These are phyloP conservation scores for Begonia peltatifolia DNA, from an alignment of 306 rosid species.

Conservation along the genomic window DNA sequence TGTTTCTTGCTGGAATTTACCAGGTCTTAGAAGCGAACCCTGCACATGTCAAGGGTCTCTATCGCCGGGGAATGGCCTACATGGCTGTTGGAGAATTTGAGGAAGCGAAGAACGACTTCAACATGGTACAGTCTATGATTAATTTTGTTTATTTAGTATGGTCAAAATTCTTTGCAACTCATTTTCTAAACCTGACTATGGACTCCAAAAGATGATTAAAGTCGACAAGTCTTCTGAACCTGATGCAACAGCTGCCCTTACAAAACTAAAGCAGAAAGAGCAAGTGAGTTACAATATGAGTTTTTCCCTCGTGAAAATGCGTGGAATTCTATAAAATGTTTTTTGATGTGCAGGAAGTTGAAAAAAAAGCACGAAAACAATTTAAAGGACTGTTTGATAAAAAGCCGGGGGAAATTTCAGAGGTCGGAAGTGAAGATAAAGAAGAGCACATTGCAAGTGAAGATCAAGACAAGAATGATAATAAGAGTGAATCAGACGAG, in stretches of 20 bases:
- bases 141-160: background rate
- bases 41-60: constrained; percentile 79
- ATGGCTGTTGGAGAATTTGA: constrained; percentile 75
- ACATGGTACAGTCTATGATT: constrained; percentile 31
- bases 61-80: constrained; percentile 97
- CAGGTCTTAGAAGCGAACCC: constrained; percentile 93
- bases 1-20: constrained; percentile 12
- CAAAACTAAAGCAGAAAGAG: constrained; percentile 60
- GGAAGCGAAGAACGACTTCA: constrained; percentile 74
- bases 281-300: constrained; percentile 32
- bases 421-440: constrained; percentile 30
- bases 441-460: constrained; percentile 22
- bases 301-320: too few relatives aligned
- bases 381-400: constrained; percentile 88
- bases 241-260: constrained; percentile 80
- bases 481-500: constrained; percentile 27
- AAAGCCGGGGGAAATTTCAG: constrained; percentile 85
- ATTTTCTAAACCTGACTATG: constrained; percentile 11
- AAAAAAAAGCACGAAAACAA: constrained; percentile 64
- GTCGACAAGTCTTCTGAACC: constrained; percentile 63
- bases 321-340: background rate
- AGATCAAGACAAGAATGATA: constrained; percentile 24
- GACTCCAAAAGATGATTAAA: constrained; percentile 53
- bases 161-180: background rate
- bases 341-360: constrained; percentile 46